A percentile compares a stretch with the other conserved stretches of the same genome.
Evolutionary conservation across 306 rosid genomes (phyloP).

Genomic region (Cicer pinnatifidum): DNA sequence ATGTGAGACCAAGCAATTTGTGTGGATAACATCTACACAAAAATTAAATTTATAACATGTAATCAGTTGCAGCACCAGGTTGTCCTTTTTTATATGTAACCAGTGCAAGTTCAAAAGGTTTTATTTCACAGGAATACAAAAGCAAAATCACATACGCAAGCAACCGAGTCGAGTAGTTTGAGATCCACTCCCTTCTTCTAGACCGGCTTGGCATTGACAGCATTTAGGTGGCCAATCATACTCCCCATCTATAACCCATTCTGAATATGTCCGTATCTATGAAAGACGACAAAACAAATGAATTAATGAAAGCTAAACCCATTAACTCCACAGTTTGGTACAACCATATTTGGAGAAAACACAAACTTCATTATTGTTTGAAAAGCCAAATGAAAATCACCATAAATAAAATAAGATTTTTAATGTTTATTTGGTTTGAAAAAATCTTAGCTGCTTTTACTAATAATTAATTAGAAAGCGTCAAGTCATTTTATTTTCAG

Average conservation of each 20-base stretch:
- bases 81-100: constrained; percentile 34
- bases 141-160: constrained; percentile 78
- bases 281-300: constrained; percentile 40
- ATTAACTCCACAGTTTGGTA: constrained; percentile 35
- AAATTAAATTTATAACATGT: constrained; percentile 41
- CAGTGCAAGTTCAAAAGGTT: constrained; percentile 36
- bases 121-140: constrained; percentile 38
- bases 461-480: not conserved
- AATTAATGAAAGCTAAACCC: constrained; percentile 35
- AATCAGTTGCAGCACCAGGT: constrained; percentile 27
- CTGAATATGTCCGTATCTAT: constrained; percentile 90
- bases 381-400: constrained; percentile 20
- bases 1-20: constrained; percentile 89
- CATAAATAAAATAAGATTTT: not conserved
- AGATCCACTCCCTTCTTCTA: constrained; percentile 74
- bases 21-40: constrained; percentile 78
- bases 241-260: constrained; percentile 97
- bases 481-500: not conserved
- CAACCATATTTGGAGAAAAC: constrained; percentile 17
- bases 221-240: constrained; percentile 98
- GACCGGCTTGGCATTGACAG: constrained; percentile 71
- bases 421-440: not conserved
- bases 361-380: constrained; percentile 1
- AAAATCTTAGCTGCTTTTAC: not conserved
- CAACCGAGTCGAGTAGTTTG: constrained; percentile 93